These are phyloP conservation scores for Lophiotrema nucula DNA, from an alignment of 495 filamentous ascomycete species.

Conservation along the genomic window DNA sequence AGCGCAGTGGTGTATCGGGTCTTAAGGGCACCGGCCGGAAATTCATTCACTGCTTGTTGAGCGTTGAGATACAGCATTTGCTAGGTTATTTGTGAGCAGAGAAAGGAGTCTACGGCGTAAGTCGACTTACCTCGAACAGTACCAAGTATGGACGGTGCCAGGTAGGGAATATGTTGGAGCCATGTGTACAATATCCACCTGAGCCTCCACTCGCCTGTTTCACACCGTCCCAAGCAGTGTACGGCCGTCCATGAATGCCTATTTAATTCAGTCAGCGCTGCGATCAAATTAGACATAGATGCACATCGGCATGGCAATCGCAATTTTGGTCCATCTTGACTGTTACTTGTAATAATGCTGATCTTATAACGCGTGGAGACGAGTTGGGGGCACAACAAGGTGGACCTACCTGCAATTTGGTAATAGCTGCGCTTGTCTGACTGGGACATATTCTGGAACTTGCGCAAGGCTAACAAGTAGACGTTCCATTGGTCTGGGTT, in stretches of 20 bases:
- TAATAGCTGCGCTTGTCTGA: slow-evolving; percentile 57
- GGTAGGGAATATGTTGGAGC: slow-evolving; percentile 63
- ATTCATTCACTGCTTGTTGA: slow-evolving; percentile 53
- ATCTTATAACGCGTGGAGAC: too few relatives aligned
- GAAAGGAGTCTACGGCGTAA: not conserved
- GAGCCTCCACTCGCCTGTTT: slow-evolving; percentile 45
- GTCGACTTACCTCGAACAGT: slow-evolving; percentile 58
- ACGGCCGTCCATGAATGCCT: slow-evolving; percentile 68
- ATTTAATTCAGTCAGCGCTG: not conserved
- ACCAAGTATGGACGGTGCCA: slow-evolving; percentile 74
- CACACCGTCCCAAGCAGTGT: slow-evolving; percentile 57
- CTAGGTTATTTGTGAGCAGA: slow-evolving; percentile 37
- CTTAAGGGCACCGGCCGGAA: slow-evolving; percentile 46
- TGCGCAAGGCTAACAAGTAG: slow-evolving; percentile 55
- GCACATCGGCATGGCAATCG: too few relatives aligned
- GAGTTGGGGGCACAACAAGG: not conserved
- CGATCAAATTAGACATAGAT: not conserved
- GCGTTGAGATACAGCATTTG: slow-evolving; percentile 56
- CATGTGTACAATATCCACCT: slow-evolving; percentile 65
- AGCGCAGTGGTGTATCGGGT: slow-evolving; percentile 53
- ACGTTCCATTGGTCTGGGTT: slow-evolving; percentile 58
- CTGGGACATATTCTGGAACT: slow-evolving; percentile 56
- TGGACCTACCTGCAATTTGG: slow-evolving; percentile 53
- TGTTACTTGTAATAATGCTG: too few relatives aligned
- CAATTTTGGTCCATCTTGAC: too few relatives aligned